Evolutionary conservation across 2,329 filamentous ascomycete species (phyloP), one percentile per base, ranked within the genome.

Genomic region (Fusarium domesticum): DNA sequence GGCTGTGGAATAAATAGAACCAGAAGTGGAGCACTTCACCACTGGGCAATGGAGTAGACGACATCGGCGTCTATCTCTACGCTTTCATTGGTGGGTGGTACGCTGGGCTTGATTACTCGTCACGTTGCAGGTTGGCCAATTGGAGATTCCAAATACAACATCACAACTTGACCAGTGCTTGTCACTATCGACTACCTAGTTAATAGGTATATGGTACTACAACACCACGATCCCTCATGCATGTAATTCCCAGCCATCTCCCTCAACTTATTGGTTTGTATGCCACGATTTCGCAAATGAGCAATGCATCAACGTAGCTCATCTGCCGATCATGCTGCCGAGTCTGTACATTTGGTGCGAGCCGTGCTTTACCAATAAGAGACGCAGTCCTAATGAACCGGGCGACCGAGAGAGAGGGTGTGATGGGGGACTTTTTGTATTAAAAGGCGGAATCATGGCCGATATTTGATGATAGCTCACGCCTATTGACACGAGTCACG

Each of bases 111-210:
- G 33, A 19, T 35, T 43, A 31, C 37, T 53, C 57, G 44, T 59
- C 58, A 57, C 57, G 31, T 48, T 55, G 54, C 51, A 55, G 57
- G 20, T 32, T 35, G 25, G 30, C 57, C 57, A 60, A 60, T 60
- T 35, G 35, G 37, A 18, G 14, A 33, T 11, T 37, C 17, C 17
- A 36, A 31, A 39, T 33, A 35, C 35, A 39, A 40, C 48, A 54
- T 47, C 47, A 14, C 31, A 18, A 33, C 31, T 33, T 33, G 31
- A 15, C 16, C n/a, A 14, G n/a, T 14, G 4, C 31, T 33, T 15
- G 12, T 28, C 23, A 11, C 23, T 28, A 8, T 12, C 23, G 14
- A 23, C 20, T 28, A 12, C 14, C 10, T 11, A 28, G n/a, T n/a
- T n/a, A n/a, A n/a, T n/a, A n/a, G n/a, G n/a, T n/a, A 28, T 12